Conservation (phyloP, 176 grass and related monocot genomes). For the Luzula sylvatica region DNA sequence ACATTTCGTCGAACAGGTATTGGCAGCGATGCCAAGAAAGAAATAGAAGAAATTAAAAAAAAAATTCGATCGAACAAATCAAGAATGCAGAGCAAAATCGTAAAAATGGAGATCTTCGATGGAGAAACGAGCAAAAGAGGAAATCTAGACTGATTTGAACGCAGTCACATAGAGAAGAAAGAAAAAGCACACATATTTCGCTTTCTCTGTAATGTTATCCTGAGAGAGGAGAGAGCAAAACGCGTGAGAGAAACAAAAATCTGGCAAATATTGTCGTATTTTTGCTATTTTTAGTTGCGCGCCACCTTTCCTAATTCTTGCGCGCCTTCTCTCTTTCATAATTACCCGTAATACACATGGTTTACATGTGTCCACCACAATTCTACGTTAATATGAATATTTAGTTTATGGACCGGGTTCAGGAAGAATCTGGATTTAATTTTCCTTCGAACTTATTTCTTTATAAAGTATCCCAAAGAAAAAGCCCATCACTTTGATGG, state of each 20-base stretch:
- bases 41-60: neutral
- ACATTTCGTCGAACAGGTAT: slow-evolving; percentile 6
- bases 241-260: neutral
- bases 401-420: too few species aligned
- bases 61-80: neutral
- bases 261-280: neutral
- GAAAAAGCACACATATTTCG: neutral
- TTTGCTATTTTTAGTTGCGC: neutral
- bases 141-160: neutral
- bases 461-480: too few species aligned
- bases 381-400: too few species aligned
- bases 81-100: neutral
- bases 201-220: neutral
- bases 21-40: neutral
- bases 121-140: neutral
- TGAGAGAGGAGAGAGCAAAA: neutral
- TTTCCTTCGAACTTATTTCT: too few species aligned
- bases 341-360: too few species aligned
- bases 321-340: neutral
- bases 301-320: slow-evolving; percentile 3
- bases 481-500: too few species aligned
- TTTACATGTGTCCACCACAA: too few species aligned
- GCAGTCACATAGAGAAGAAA: neutral
- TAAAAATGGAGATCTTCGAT: neutral
- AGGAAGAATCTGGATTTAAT: too few species aligned